These are phyloP conservation scores for Endotrypanum monterogeii DNA, from an alignment of 208 protist species.

Conservation along the genomic window DNA sequence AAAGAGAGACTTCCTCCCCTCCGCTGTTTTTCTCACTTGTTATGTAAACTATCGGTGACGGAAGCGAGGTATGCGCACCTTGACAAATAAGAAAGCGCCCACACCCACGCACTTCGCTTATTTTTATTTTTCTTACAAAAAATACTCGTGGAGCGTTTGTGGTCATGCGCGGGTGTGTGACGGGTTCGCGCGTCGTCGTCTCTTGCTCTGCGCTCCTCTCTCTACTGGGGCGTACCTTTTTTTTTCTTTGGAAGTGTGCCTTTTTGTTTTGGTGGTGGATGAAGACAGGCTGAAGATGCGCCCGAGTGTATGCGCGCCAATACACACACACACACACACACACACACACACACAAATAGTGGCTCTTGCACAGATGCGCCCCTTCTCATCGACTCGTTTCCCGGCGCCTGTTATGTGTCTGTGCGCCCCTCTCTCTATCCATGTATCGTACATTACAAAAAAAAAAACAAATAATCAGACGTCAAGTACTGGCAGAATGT, in stretches of 20 bases:
- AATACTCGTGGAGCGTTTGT: too few relatives aligned
- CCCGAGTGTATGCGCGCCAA: not conserved
- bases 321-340: not conserved
- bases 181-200: too few relatives aligned
- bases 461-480: not conserved
- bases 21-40: not conserved
- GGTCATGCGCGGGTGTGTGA: too few relatives aligned
- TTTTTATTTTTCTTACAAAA: not conserved
- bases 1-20: not conserved
- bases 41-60: not conserved
- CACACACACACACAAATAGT: not conserved
- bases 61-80: not conserved
- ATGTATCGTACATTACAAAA: slow-evolving; percentile 5
- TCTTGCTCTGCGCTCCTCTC: too few relatives aligned
- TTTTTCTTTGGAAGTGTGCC: too few relatives aligned
- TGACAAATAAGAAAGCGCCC: not conserved
- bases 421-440: not conserved
- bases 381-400: not conserved
- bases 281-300: not conserved
- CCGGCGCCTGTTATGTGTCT: not conserved
- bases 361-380: not conserved
- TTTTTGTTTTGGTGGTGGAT: too few relatives aligned
- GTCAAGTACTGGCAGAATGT: not conserved
- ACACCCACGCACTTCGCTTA: not conserved
- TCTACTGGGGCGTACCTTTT: too few relatives aligned